Conservation (phyloP, 176 grass and related monocot genomes). For the Saccharum spontaneum region DNA sequence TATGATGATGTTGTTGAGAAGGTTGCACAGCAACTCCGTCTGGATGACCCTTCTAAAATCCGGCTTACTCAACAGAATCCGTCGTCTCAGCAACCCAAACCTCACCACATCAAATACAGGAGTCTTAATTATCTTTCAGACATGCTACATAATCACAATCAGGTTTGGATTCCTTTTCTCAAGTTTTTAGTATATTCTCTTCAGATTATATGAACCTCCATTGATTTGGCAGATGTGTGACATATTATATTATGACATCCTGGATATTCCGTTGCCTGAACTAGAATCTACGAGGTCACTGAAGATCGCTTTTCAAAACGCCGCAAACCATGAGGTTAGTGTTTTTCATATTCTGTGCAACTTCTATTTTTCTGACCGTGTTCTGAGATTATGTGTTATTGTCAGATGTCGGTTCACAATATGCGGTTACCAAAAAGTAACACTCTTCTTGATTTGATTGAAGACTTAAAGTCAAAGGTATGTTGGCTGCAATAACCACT, state of each 20-base stretch:
- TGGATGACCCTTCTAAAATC: slow-evolving; percentile 77
- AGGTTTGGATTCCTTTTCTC: slow-evolving; percentile 42
- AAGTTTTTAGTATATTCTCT: neutral
- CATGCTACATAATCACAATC: slow-evolving; percentile 58
- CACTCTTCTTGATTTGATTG: slow-evolving; percentile 49
- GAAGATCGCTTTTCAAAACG: slow-evolving; percentile 61
- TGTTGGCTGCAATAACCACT: neutral
- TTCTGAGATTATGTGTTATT: slow-evolving; percentile 3
- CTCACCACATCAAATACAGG: slow-evolving; percentile 69
- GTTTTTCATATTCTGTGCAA: slow-evolving; percentile 10
- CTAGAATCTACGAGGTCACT: slow-evolving; percentile 68
- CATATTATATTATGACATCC: slow-evolving; percentile 72
- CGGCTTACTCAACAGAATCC: slow-evolving; percentile 71
- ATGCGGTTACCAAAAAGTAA: slow-evolving; percentile 61
- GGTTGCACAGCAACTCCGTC: slow-evolving; percentile 61
- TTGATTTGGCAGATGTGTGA: slow-evolving; percentile 57
- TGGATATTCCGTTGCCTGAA: slow-evolving; percentile 86
- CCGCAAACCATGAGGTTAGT: slow-evolving; percentile 55
- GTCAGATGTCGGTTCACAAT: slow-evolving; percentile 51
- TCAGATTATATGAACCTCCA: slow-evolving; percentile 30
- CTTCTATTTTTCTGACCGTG: slow-evolving; percentile 32
- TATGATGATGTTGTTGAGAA: slow-evolving; percentile 89
- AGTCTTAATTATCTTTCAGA: slow-evolving; percentile 62
- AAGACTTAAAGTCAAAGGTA: slow-evolving; percentile 75
- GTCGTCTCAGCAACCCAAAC: slow-evolving; percentile 58